Base-by-base conservation (phyloP, 306 rosid genomes). In the Astragalus glycyphyllos region DNA sequence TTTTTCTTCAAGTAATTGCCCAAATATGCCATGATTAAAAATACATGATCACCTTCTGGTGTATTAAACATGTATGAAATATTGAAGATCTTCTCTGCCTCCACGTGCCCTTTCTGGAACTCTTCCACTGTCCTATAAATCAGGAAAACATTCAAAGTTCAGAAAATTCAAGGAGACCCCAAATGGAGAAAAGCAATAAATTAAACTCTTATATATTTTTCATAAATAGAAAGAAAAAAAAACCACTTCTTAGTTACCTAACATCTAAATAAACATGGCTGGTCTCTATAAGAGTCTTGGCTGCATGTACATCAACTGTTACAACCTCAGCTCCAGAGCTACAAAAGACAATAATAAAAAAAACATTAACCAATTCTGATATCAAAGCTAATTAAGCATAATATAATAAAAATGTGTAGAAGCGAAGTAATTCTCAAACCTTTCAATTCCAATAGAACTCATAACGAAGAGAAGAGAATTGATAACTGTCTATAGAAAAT, bases 61-160 rank as follows among this genome's bases (percentile, higher is more conserved):
- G 89, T 87, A 56, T 84, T 60, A 57, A 89, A 79, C 91, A 87
- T 35, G 78, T 84, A 90, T 4, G 99, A 91, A 75, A 91, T 82
- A 75, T 94, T 94, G 17, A 87, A 34, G 40, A 89, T 85, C 84
- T 83, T 94, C 7, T 79, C 86, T 54, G 86, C 69, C 58, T 83
- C 92, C 31, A 83, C 89, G 20, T 91, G 89, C 64, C 97, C 96
- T 70, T 84, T 87, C 44, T 85, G 57, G 62, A 76, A 94, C 79
- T 94, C 96, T 86, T 91, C 96, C 68, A 75, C 91, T 11, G 92
- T 91, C 85, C 97, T 90, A 62, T 4, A 14, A 40, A 14, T n/a
- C n/a, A n/a, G n/a, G 38, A 26, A 5, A 23, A 0, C 0, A 59
- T 32, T 2, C 32, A 67, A 42, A 31, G 11, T 12, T 14, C 46